Percentiles rank a stretch among this genome's conserved stretches.
These are phyloP conservation scores for Suillus hirtellus DNA, from an alignment of 768 basidiomycete species.

Conservation along the genomic window DNA sequence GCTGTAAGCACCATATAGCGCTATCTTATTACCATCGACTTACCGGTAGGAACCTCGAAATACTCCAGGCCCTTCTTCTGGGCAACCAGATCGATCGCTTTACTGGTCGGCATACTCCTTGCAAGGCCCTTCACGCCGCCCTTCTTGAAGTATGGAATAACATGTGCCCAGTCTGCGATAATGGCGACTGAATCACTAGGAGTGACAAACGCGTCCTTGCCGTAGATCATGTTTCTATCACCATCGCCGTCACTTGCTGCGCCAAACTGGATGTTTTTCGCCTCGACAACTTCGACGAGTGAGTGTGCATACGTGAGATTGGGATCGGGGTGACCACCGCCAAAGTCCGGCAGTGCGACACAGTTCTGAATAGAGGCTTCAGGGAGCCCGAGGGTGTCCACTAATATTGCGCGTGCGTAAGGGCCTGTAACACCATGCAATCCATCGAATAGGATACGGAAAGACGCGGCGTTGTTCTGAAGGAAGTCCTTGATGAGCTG, in stretches of 20 bases:
- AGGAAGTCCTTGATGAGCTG: slow-evolving; percentile 89
- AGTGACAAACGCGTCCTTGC: slow-evolving; percentile 96
- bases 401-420: slow-evolving; percentile 86
- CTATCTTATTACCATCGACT: slow-evolving; percentile 19
- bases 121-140: slow-evolving; percentile 94
- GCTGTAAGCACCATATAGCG: slow-evolving; percentile 7
- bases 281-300: slow-evolving; percentile 91
- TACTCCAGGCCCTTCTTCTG: slow-evolving; percentile 89
- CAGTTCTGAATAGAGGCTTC: slow-evolving; percentile 87
- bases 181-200: slow-evolving; percentile 98
- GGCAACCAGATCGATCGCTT: slow-evolving; percentile 94
- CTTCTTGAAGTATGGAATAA: slow-evolving; percentile 87
- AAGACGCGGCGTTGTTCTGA: slow-evolving; percentile 60
- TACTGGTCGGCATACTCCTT: slow-evolving; percentile 96
- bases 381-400: slow-evolving; percentile 79
- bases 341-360: slow-evolving; percentile 90
- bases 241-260: slow-evolving; percentile 98
- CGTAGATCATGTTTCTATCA: slow-evolving; percentile 99
- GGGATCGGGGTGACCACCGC: slow-evolving; percentile 97
- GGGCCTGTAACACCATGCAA: slow-evolving; percentile 97
- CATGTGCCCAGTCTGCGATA: slow-evolving; percentile 95
- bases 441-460: slow-evolving; percentile 92
- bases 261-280: slow-evolving; percentile 83
- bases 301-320: slow-evolving; percentile 96
- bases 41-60: slow-evolving; percentile 96